phyloP scores from a whole-genome alignment of 495 filamentous ascomycete genomes.

The Hypoxylon subgilvum region DNA sequence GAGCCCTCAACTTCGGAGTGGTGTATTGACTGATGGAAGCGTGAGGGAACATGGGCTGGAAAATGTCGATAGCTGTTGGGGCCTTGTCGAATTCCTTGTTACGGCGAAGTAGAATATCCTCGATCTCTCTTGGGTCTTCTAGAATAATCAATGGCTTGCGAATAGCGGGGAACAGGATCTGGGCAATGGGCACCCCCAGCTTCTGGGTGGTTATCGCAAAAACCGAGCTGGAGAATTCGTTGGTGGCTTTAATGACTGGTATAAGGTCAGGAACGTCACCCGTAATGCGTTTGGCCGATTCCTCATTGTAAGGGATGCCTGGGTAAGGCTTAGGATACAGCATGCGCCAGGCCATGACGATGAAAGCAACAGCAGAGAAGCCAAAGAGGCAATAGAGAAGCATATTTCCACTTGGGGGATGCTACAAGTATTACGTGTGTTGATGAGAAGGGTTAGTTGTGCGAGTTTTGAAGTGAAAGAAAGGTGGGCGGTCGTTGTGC shows the following conservation, averaged over 20 bases:
- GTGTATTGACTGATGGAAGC: slow-evolving; percentile 35
- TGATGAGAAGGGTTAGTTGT: too few species aligned
- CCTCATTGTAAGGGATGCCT: slow-evolving; percentile 46
- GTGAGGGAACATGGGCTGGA: slow-evolving; percentile 36
- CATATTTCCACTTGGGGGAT: too few species aligned
- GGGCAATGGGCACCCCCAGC: slow-evolving; percentile 37
- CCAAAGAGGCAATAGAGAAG: too few species aligned
- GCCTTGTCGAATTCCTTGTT: slow-evolving; percentile 42
- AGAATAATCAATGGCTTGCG: slow-evolving; percentile 35
- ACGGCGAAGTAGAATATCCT: slow-evolving; percentile 41
- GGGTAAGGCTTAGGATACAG: slow-evolving; percentile 41
- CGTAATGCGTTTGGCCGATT: slow-evolving; percentile 32
- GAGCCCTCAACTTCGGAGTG: slow-evolving; percentile 37
- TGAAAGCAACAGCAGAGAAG: too few species aligned
- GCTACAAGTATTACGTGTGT: too few species aligned
- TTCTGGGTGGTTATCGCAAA: slow-evolving; percentile 5
- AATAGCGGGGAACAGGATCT: slow-evolving; percentile 34
- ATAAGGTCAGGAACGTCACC: slow-evolving; percentile 43
- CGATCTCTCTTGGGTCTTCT: slow-evolving; percentile 41
- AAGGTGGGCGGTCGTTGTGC: too few species aligned
- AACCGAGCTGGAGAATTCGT: slow-evolving; percentile 30
- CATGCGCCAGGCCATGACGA: too few species aligned
- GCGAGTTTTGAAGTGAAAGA: too few species aligned
- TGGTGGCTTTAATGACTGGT: slow-evolving; percentile 20
- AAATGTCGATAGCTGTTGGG: slow-evolving; percentile 13